These are phyloP conservation scores for Colletotrichum phormii DNA, from an alignment of 2,329 filamentous ascomycete genomes.

Conservation along the genomic window DNA sequence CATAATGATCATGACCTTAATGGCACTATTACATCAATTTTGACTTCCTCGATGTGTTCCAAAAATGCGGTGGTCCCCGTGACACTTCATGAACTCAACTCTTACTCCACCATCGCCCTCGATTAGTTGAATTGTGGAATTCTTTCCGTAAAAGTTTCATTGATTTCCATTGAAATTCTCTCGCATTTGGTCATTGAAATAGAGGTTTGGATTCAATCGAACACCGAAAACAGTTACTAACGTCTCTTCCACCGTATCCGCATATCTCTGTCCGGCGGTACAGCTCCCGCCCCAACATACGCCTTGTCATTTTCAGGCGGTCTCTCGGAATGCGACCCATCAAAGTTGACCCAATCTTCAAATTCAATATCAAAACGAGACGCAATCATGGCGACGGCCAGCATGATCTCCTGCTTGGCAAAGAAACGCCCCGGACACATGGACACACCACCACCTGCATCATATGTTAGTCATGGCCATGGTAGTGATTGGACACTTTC, in stretches of 20 bases:
- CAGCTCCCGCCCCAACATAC: constrained; percentile 14
- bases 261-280: constrained; percentile 27
- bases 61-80: too few relatives aligned
- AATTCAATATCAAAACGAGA: constrained; percentile 47
- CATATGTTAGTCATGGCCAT: not conserved
- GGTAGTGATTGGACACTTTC: not conserved
- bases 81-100: too few relatives aligned
- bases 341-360: constrained; percentile 11
- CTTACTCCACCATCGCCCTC: too few relatives aligned
- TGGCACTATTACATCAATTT: not conserved
- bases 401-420: constrained; percentile 53
- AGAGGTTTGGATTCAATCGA: not conserved
- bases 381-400: constrained; percentile 46
- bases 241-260: constrained; percentile 2
- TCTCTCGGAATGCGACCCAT: constrained; percentile 5
- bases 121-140: too few relatives aligned
- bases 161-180: constrained; percentile 4
- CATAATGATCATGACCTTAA: constrained; percentile 22
- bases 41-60: too few relatives aligned
- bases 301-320: not conserved
- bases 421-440: constrained; percentile 54
- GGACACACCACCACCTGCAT: constrained; percentile 44
- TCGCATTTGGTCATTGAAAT: constrained; percentile 48
- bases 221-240: not conserved
- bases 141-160: too few relatives aligned